These are phyloP conservation scores for Colletotrichum agaves DNA, from an alignment of 2,329 filamentous ascomycete genomes.

Conservation along the genomic window DNA sequence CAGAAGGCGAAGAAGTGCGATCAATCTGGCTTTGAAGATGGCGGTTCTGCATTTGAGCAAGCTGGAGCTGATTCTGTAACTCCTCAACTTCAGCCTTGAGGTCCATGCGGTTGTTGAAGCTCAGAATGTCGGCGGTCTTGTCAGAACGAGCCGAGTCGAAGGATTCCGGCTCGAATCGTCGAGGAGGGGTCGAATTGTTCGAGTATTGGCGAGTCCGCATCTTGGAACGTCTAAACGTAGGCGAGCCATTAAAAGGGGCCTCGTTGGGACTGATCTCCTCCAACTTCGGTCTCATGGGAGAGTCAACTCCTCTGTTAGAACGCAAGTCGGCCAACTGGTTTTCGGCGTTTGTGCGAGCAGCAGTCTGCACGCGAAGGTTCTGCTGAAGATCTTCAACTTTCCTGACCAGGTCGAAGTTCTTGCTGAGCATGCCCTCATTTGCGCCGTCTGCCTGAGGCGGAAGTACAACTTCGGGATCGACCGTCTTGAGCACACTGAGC, in stretches of 20 bases:
- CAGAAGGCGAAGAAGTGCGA: constrained; percentile 69
- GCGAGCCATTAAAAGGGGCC: constrained; percentile 77
- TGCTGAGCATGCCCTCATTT: constrained; percentile 71
- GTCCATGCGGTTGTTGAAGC: constrained; percentile 90
- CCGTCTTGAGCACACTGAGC: constrained; percentile 84
- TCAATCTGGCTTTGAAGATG: constrained; percentile 91
- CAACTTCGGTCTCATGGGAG: constrained; percentile 76
- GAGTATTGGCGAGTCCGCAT: constrained; percentile 70
- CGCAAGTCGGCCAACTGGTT: constrained; percentile 83
- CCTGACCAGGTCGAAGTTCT: constrained; percentile 84
- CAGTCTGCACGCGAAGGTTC: constrained; percentile 83
- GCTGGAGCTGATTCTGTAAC: constrained; percentile 91
- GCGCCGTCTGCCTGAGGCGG: constrained; percentile 68
- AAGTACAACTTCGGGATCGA: constrained; percentile 79
- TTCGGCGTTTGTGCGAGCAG: constrained; percentile 85
- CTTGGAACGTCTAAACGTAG: constrained; percentile 72
- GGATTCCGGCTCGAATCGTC: constrained; percentile 73
- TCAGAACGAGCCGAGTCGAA: constrained; percentile 85
- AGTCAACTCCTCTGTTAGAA: constrained; percentile 74
- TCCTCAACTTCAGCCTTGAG: constrained; percentile 90
- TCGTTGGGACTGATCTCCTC: constrained; percentile 92
- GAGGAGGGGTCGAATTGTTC: constrained; percentile 81
- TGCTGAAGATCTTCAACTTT: constrained; percentile 91
- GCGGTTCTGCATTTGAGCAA: constrained; percentile 94
- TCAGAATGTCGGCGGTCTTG: constrained; percentile 82